phyloP scores from a whole-genome alignment of 345 rosid species.

The Boechera divaricarpa region DNA sequence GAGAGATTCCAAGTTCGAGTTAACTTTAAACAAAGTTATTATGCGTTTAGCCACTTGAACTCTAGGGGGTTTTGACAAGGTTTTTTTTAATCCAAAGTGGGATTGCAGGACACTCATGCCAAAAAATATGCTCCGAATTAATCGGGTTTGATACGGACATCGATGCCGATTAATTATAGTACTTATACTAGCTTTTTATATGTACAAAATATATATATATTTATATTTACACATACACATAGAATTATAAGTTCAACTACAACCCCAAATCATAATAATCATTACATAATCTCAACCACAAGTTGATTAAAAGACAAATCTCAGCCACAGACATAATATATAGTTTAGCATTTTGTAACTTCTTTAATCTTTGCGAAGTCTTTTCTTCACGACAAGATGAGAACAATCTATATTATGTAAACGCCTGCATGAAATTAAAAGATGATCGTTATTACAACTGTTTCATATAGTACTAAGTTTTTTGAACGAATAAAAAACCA shows the following conservation, averaged over 20 bases:
- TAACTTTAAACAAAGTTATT: too few species aligned
- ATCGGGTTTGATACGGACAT: too few species aligned
- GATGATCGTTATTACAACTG: background rate
- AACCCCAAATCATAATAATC: conserved; percentile 36
- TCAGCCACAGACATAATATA: background rate
- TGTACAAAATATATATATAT: too few species aligned
- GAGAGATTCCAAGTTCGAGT: too few species aligned
- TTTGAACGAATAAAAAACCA: background rate
- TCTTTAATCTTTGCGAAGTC: background rate
- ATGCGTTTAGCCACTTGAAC: too few species aligned
- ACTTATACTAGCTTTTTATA: too few species aligned
- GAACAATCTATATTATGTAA: conserved; percentile 23
- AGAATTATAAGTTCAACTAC: conserved; percentile 35
- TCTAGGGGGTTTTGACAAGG: too few species aligned
- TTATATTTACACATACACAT: background rate
- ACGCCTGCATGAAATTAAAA: conserved; percentile 31
- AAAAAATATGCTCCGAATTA: too few species aligned
- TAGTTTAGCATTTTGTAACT: background rate
- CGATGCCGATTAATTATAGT: too few species aligned
- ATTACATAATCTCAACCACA: conserved; percentile 14
- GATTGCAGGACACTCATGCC: too few species aligned
- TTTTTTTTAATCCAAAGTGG: too few species aligned
- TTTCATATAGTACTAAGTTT: background rate
- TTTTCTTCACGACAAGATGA: conserved; percentile 27
- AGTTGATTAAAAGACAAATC: too few species aligned